phyloP scores from a whole-genome alignment of 768 basidiomycete species.

The Holtermanniella nyarrowii region DNA sequence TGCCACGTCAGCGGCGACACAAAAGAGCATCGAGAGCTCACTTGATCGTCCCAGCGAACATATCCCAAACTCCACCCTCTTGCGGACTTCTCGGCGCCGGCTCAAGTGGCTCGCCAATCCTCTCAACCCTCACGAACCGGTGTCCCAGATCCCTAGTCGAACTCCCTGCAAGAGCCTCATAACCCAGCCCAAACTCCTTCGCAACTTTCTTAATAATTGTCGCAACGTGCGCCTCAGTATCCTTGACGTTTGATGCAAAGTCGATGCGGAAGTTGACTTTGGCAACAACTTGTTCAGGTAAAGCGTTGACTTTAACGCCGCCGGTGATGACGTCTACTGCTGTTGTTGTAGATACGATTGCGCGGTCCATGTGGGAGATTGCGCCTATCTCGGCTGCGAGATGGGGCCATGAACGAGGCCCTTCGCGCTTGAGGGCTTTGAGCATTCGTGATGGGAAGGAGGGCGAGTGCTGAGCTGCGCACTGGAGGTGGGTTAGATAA shows the following conservation, averaged over 20 bases:
- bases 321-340: conserved; percentile 37
- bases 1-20: too few relatives aligned
- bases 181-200: conserved; percentile 17
- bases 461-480: conserved; percentile 24
- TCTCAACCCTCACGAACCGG: conserved; percentile 21
- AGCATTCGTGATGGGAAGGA: conserved; percentile 24
- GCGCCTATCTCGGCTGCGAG: too few relatives aligned
- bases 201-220: conserved; percentile 15
- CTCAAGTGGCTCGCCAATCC: conserved; percentile 28
- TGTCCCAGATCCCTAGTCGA: conserved; percentile 9
- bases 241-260: conserved; percentile 28
- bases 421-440: conserved; percentile 17
- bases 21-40: conserved; percentile 7
- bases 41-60: conserved; percentile 38
- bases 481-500: conserved; percentile 23
- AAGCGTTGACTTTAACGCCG: conserved; percentile 34
- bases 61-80: conserved; percentile 28
- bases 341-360: conserved; percentile 29
- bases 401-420: conserved; percentile 16
- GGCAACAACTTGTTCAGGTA: conserved; percentile 31
- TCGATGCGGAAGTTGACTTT: conserved; percentile 37
- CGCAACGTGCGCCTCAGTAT: conserved; percentile 21
- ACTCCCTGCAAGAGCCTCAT: conserved; percentile 12
- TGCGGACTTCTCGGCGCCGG: conserved; percentile 32
- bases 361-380: too few relatives aligned